A percentile compares a stretch with the other conserved stretches of the same genome.
phyloP scores from a whole-genome alignment of 1,284 basidiomycete genomes.

The Sanghuangporus weigelae region DNA sequence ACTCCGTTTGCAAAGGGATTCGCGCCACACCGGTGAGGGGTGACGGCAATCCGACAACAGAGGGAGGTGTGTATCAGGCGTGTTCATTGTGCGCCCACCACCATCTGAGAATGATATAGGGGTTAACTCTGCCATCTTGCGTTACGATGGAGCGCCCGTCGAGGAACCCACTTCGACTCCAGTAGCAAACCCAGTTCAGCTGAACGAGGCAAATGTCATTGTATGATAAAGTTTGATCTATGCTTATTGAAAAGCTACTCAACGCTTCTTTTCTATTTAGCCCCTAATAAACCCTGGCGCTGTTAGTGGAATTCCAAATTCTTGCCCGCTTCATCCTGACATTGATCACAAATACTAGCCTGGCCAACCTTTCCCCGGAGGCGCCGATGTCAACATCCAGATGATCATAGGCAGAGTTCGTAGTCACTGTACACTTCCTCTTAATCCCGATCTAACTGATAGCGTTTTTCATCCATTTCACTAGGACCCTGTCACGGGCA shows the following conservation, averaged over 20 bases:
- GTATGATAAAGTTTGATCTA: slow-evolving; percentile 22
- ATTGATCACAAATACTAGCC: slow-evolving; percentile 22
- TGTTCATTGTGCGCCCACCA: background rate
- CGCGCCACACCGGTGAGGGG: slow-evolving; percentile 16
- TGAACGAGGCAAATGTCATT: slow-evolving; percentile 30
- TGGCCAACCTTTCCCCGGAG: slow-evolving; percentile 29
- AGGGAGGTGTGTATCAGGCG: slow-evolving; percentile 10
- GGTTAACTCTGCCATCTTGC: slow-evolving; percentile 38
- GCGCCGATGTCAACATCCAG: slow-evolving; percentile 31
- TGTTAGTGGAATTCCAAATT: slow-evolving; percentile 1
- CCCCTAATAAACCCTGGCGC: slow-evolving; percentile 17
- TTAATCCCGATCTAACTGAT: background rate
- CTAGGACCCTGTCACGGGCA: slow-evolving; percentile 32
- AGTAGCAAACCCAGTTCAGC: slow-evolving; percentile 19
- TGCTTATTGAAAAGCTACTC: slow-evolving; percentile 6
- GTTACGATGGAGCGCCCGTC: slow-evolving; percentile 32
- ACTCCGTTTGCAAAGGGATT: slow-evolving; percentile 19
- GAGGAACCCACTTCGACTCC: slow-evolving; percentile 29
- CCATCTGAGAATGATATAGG: slow-evolving; percentile 14
- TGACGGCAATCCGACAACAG: slow-evolving; percentile 22
- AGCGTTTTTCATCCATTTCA: background rate
- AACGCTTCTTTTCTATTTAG: background rate
- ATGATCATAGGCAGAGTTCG: slow-evolving; percentile 28
- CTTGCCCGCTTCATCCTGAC: background rate
- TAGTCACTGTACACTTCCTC: background rate